Evolutionary conservation across 495 filamentous ascomycete species (phyloP), one percentile per base, ranked within the genome.

Genomic region (Corynascus novoguineensis): DNA sequence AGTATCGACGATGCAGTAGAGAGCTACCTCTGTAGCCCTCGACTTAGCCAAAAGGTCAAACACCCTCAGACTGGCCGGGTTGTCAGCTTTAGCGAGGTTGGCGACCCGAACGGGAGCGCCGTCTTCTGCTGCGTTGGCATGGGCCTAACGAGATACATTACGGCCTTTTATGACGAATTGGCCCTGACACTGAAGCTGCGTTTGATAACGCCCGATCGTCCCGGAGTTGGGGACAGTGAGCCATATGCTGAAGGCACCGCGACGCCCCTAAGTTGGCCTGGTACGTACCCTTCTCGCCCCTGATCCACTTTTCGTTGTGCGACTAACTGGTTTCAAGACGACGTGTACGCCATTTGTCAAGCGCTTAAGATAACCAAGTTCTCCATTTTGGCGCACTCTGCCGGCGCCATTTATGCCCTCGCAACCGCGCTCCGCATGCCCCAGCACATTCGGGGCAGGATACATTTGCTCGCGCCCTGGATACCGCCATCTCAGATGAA

Each of bases 71-170:
- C 88, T 3, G 89, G 90, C 9, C 86, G 93, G 34, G 79, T 86
- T 22, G 96, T 99, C 60, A 92, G 88, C 19, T 99, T 96, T 70
- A 96, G 92, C 0, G 95, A 99, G 72, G 93, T 99, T 19, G 93
- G 93, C 21, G 90, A 97, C 64, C 88, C 91, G 0, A 83, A 89
- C 49, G 93, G 93, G 10, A 91, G 86, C 65, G 92, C 91, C 8
- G 89, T 99, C 22, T 89, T 99, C 42, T 92, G 91, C 69, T 99
- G 95, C 68, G 89, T 99, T 10, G 93, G 93, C 28, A 99, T 99
- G 93, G 93, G 93, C 1, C 68, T 99, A 54, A 99, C 93, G 6
- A 84, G 93, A 68, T 97, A 95, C 68, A 85, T 99, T 51, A 96
- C 88, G 60, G 90, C 91, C 5, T 99, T 99, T 64, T 99, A 99